Base-by-base conservation (phyloP, 257 asterid genomes). In the Prunella vulgaris region DNA sequence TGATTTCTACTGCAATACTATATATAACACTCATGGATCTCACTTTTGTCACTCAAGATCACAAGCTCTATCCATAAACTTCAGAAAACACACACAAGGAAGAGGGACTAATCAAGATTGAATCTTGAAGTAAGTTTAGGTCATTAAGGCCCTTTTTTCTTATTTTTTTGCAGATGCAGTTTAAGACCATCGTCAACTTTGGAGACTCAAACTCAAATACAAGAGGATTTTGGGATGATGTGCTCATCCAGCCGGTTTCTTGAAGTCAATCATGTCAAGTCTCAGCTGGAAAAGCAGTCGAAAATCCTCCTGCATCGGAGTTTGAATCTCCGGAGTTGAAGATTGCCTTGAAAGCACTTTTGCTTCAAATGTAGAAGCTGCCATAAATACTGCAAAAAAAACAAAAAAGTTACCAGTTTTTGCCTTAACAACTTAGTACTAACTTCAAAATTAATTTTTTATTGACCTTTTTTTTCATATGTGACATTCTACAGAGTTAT, bases 181-280 rank as follows among this genome's bases (percentile, higher is more conserved):
- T 83, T 48, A 38, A 83, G 78, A 93, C 86, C 5, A 87, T 90
- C 57, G 84, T 87, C 85, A 85, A 85, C 73, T 90, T 90, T 20
- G 95, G 96, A 18, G 93, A 90, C 82, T 87, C 95, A 5, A 90
- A 90, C 53, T 74, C 96, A 0, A 90, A 87, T 33, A 86, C 91
- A 0, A 93, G 95, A 44, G 95, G 96, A 25, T 90, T 87, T 21
- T 85, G 48, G 18, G 17, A 1, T 32, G 35, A 30, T 30, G 3
- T 30, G 35, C 35, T 40, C 15, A 0, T 40, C 5, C 15, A 10
- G 14, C 3, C 10, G 48, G 5, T 38, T 38, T 10, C 17, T 38
- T 10, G n/a, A 38, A 38, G 42, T 35, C 7, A 35, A 13, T 35
- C 14, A 10, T 37, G 14, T 35, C 10, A 35, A 7, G n/a, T n/a